phyloP scores from a whole-genome alignment of 1,284 basidiomycete genomes.

The Sanghuangporus sanghuang region DNA sequence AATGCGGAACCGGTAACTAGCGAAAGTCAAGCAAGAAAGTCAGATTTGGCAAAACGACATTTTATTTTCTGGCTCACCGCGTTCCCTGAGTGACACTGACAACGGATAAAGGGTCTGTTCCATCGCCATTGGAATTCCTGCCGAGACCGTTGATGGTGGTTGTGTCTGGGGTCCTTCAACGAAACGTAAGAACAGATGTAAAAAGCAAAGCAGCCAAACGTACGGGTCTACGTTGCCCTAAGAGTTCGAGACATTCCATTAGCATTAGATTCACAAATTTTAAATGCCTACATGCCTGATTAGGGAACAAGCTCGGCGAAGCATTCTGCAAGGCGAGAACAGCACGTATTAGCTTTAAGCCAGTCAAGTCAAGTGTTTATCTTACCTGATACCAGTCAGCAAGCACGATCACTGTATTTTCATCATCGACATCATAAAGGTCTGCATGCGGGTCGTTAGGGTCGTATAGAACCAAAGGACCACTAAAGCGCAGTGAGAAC shows the following conservation, averaged over 20 bases:
- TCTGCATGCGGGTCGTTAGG: conserved; percentile 36
- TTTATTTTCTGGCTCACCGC: not conserved
- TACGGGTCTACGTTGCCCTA: conserved; percentile 19
- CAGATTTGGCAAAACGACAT: not conserved
- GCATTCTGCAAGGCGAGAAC: not conserved
- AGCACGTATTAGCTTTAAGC: not conserved
- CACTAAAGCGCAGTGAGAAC: conserved; percentile 28
- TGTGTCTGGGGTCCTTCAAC: conserved; percentile 30
- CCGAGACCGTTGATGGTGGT: conserved; percentile 51
- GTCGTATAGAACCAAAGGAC: conserved; percentile 44
- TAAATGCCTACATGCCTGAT: not conserved
- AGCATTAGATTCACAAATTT: not conserved
- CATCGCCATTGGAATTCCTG: conserved; percentile 24
- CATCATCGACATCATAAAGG: conserved; percentile 41
- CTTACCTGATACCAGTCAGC: conserved; percentile 37
- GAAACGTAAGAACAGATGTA: not conserved
- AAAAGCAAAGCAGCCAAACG: not conserved
- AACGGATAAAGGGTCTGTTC: conserved; percentile 23
- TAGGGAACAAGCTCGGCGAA: conserved; percentile 18
- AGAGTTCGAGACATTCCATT: not conserved
- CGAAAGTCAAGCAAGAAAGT: not conserved
- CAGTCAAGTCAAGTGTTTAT: not conserved
- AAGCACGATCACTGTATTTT: conserved; percentile 33
- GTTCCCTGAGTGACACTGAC: conserved; percentile 21
- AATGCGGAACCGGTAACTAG: conserved; percentile 18